phyloP scores from a whole-genome alignment of 1,284 basidiomycete species.

The Apiotrichum laibachii region DNA sequence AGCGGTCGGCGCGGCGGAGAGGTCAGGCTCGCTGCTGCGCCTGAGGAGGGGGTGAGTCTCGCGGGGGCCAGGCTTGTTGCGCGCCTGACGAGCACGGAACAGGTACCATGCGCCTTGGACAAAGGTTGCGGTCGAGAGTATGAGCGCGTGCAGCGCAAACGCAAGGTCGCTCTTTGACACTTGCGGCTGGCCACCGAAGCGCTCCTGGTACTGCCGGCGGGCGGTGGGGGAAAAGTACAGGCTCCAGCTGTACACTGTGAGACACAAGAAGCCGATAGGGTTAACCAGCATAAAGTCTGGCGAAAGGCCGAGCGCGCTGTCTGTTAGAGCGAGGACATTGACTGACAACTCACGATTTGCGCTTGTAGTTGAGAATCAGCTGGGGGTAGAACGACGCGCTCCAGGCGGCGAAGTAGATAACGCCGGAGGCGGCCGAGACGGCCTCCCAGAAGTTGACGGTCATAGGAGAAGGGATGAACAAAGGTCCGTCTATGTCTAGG shows the following conservation, averaged over 20 bases:
- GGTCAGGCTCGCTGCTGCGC: background rate
- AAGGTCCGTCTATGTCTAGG: background rate
- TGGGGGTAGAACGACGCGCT: conserved; percentile 54
- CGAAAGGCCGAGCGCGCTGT: conserved; percentile 46
- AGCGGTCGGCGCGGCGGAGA: conserved; percentile 19
- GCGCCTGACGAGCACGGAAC: conserved; percentile 8
- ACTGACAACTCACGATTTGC: conserved; percentile 41
- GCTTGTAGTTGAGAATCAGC: conserved; percentile 49
- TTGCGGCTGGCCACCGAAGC: conserved; percentile 52
- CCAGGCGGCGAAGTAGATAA: conserved; percentile 50
- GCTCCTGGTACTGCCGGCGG: conserved; percentile 45
- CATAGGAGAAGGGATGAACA: too few relatives aligned
- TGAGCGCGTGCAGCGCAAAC: conserved; percentile 50
- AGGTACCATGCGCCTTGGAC: conserved; percentile 37
- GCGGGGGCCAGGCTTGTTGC: conserved; percentile 8
- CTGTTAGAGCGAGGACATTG: background rate
- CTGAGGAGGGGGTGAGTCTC: conserved; percentile 4
- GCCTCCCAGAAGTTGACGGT: conserved; percentile 13
- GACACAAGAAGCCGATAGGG: conserved; percentile 51
- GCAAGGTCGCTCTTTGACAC: conserved; percentile 51
- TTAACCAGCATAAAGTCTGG: conserved; percentile 54
- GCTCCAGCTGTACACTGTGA: conserved; percentile 49
- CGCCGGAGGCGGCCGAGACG: conserved; percentile 27
- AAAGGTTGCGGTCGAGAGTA: conserved; percentile 35
- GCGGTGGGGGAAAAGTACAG: conserved; percentile 45